phyloP scores from a whole-genome alignment of 257 asterid genomes.

The Primulina huaijiensis region DNA sequence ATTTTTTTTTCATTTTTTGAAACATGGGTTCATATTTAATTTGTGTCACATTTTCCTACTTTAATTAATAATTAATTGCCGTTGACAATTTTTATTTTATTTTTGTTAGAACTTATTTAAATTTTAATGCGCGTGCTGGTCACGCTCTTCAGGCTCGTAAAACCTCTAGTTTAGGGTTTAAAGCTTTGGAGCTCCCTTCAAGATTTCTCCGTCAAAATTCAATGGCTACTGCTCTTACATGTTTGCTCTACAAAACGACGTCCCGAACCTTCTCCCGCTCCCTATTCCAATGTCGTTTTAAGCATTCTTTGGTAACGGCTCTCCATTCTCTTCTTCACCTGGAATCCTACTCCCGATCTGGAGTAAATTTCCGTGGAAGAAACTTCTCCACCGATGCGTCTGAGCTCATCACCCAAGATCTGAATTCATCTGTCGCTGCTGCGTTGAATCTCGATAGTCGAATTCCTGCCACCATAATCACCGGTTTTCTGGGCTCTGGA shows the following conservation, averaged over 20 bases:
- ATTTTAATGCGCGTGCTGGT: neutral
- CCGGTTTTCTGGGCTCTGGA: conserved; percentile 96
- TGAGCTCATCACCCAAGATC: conserved; percentile 40
- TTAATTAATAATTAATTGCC: too few species aligned
- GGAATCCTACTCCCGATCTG: conserved; percentile 21
- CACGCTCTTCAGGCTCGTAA: conserved; percentile 1
- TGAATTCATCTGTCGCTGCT: conserved; percentile 61
- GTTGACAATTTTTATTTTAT: too few species aligned
- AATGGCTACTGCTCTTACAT: conserved; percentile 55
- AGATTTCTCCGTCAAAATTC: neutral
- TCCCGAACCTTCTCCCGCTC: conserved; percentile 28
- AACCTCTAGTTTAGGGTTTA: conserved; percentile 45
- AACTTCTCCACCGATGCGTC: conserved; percentile 52
- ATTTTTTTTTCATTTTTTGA: too few species aligned
- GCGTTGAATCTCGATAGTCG: conserved; percentile 69
- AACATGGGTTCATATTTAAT: too few species aligned
- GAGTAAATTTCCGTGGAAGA: conserved; percentile 19
- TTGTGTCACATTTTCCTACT: too few species aligned
- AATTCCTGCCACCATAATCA: conserved; percentile 82
- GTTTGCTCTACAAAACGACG: conserved; percentile 49
- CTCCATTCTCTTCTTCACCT: conserved; percentile 29
- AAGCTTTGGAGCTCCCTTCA: conserved; percentile 26
- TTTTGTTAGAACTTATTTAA: too few species aligned
- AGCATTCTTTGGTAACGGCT: conserved; percentile 30
- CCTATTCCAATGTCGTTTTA: conserved; percentile 25